Percentiles rank a stretch among this genome's conserved stretches.
These are phyloP conservation scores for Ziziphus jujuba DNA, from an alignment of 306 rosid species.

Conservation along the genomic window DNA sequence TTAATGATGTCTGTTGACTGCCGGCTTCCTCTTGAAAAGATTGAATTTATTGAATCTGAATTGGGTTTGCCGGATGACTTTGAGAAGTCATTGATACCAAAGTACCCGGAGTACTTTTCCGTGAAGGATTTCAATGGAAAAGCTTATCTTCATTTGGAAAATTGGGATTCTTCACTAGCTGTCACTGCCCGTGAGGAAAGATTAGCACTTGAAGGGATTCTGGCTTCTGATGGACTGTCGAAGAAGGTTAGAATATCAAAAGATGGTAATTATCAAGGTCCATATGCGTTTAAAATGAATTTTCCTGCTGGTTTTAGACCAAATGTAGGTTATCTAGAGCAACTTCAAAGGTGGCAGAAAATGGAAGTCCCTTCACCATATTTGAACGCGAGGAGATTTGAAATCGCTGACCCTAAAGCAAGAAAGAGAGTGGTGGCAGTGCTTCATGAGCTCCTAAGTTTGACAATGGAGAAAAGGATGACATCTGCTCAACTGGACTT, in stretches of 20 bases:
- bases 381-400: conserved; percentile 77
- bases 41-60: conserved; percentile 54
- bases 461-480: conserved; percentile 80
- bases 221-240: conserved; percentile 21
- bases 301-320: conserved; percentile 77
- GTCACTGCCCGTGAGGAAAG: conserved; percentile 58
- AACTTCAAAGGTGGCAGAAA: conserved; percentile 74
- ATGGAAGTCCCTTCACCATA: conserved; percentile 88
- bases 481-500: conserved; percentile 77
- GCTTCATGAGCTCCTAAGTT: conserved; percentile 84
- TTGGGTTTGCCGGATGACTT: conserved; percentile 63
- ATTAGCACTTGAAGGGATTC: conserved; percentile 39
- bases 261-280: conserved; percentile 69
- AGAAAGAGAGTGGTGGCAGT: conserved; percentile 73
- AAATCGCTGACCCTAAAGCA: conserved; percentile 57
- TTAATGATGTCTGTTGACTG: conserved; percentile 78
- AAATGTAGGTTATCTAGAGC: conserved; percentile 58
- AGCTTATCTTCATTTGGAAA: conserved; percentile 57
- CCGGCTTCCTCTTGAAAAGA: conserved; percentile 51
- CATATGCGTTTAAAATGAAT: conserved; percentile 56
- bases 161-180: conserved; percentile 76
- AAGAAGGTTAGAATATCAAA: conserved; percentile 59
- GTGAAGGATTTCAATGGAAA: conserved; percentile 49
- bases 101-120: conserved; percentile 60
- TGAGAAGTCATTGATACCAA: conserved; percentile 45